Percentiles rank a stretch among this genome's conserved stretches.
These are phyloP conservation scores for Flaveria brownii DNA, from an alignment of 129 eudicot genomes.

Conservation along the genomic window DNA sequence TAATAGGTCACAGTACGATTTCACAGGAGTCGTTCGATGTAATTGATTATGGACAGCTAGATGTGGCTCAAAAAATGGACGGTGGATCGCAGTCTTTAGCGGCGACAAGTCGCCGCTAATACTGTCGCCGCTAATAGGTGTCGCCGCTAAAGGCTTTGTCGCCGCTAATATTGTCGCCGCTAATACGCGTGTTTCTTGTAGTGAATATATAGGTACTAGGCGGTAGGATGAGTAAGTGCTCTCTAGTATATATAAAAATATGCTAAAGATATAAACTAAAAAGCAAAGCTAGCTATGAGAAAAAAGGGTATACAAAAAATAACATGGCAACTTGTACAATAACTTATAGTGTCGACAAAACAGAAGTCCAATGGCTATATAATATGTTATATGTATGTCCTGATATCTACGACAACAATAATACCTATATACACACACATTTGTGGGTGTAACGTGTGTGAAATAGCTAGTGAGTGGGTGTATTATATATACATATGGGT, in stretches of 20 bases:
- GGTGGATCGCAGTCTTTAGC: no score
- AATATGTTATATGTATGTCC: neutral
- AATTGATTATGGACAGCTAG: no score
- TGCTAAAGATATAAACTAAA: neutral
- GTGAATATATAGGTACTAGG: neutral
- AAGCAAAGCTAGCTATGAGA: constrained; percentile 4
- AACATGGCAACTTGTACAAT: constrained; percentile 12
- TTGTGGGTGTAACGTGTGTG: constrained; percentile 20
- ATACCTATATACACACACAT: constrained; percentile 16
- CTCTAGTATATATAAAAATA: neutral
- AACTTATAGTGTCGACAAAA: constrained; percentile 13
- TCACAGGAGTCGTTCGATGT: no score
- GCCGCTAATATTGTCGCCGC: no score
- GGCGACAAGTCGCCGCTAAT: no score
- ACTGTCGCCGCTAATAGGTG: no score
- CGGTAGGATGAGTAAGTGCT: neutral
- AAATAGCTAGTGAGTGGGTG: constrained; percentile 18
- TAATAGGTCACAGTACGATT: no score
- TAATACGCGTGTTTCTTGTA: no score
- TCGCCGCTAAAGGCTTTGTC: no score
- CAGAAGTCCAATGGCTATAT: constrained; percentile 14
- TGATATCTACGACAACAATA: constrained; percentile 16
- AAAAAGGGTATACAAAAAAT: neutral
- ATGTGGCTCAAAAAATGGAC: no score
- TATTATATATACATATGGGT: constrained; percentile 13